Percentiles rank a stretch among this genome's conserved stretches.
phyloP scores from a whole-genome alignment of 208 protist genomes.

The Lotmaria passim region DNA sequence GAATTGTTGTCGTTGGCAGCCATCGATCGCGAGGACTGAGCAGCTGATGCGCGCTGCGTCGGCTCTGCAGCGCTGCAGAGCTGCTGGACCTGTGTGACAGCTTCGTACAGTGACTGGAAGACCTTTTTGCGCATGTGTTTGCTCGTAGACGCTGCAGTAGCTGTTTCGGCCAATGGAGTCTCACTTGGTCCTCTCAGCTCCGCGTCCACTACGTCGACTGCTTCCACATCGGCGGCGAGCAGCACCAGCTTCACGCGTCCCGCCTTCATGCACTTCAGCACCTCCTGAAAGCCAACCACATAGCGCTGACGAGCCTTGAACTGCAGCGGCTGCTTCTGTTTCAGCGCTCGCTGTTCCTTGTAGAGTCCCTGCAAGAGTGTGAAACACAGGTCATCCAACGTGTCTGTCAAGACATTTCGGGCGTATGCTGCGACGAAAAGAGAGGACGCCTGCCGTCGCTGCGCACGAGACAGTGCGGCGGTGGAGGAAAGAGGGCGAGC shows the following conservation, averaged over 20 bases:
- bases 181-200: not conserved
- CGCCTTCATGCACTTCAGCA: conserved; percentile 53
- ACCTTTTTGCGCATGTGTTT: conserved; percentile 19
- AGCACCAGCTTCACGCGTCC: conserved; percentile 59
- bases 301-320: conserved; percentile 66
- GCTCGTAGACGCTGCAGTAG: not conserved
- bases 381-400: conserved; percentile 69
- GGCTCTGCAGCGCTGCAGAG: conserved; percentile 20
- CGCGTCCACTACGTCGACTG: not conserved
- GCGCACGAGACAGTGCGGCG: conserved; percentile 5
- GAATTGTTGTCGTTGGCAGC: no score
- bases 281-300: conserved; percentile 67
- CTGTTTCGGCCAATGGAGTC: not conserved
- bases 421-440: conserved; percentile 49
- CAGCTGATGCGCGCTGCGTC: not conserved
- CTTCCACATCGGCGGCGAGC: conserved; percentile 66
- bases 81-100: conserved; percentile 33
- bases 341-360: conserved; percentile 56
- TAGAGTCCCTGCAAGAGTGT: conserved; percentile 65
- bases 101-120: conserved; percentile 43
- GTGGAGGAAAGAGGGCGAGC: not conserved
- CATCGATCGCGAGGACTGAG: not conserved
- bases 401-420: conserved; percentile 59
- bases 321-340: conserved; percentile 59
- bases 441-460: conserved; percentile 14